These are phyloP conservation scores for Fomitopsis palustris DNA, from an alignment of 1,284 basidiomycete species.

Conservation along the genomic window DNA sequence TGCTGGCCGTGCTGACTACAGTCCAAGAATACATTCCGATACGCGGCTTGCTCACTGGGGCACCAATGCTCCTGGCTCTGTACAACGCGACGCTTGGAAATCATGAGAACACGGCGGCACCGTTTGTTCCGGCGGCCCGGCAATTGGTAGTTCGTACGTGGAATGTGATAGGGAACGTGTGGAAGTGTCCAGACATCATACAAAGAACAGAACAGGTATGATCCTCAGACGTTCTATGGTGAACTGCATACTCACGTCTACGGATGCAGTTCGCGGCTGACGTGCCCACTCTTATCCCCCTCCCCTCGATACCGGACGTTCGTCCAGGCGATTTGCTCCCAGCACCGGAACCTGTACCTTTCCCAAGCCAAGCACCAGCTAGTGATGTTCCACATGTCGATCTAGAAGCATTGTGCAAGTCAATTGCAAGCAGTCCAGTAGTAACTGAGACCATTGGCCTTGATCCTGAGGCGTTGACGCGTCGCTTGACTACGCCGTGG, in stretches of 20 bases:
- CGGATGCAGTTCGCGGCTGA: constrained; percentile 12
- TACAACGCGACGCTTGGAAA: constrained; percentile 52
- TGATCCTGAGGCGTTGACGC: constrained; percentile 51
- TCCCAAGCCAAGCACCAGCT: constrained; percentile 23
- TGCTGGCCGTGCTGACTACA: constrained; percentile 67
- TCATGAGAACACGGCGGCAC: constrained; percentile 37
- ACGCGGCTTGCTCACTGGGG: constrained; percentile 69
- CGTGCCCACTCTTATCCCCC: constrained; percentile 8
- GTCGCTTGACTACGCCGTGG: constrained; percentile 61
- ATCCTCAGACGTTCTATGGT: background rate
- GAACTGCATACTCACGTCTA: background rate
- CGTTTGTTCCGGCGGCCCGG: constrained; percentile 56
- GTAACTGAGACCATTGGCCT: constrained; percentile 65
- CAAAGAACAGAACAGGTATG: constrained; percentile 56
- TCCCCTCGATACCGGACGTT: constrained; percentile 20
- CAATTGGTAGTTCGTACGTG: constrained; percentile 67
- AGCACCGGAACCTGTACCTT: constrained; percentile 32
- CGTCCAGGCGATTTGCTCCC: constrained; percentile 34
- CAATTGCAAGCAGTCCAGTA: constrained; percentile 46
- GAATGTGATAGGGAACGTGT: constrained; percentile 66
- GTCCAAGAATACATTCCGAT: constrained; percentile 71
- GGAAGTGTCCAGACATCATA: constrained; percentile 59
- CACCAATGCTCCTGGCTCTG: constrained; percentile 85
- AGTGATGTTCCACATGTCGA: constrained; percentile 42
- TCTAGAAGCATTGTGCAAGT: constrained; percentile 47